Evolutionary conservation across 140 eudicot genomes (phyloP), one percentile per base, ranked within the genome.

Genomic region (Senecio squalidus): DNA sequence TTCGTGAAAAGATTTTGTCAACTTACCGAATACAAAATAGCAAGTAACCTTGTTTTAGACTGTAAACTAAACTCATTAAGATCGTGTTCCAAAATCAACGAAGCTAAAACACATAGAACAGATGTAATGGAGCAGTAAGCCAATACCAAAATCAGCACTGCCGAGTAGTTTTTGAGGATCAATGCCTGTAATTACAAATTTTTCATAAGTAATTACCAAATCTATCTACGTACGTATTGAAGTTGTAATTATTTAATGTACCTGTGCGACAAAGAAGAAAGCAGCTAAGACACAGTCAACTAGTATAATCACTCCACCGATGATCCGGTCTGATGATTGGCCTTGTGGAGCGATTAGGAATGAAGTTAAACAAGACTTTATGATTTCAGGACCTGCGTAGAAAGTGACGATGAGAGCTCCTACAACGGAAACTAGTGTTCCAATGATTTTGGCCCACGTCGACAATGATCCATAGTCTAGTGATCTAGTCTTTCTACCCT

Each of bases 391-490:
- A 2, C 97, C 95, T 18, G 65, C 47, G 73, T 80, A 86, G 17
- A 83, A 65, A 52, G 97, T 80, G 45, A 77, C 80, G 21, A 83
- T 20, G 6, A 86, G 48, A 8, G 95, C 97, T 46, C 95, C 97
- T 13, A 51, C 33, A 3, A 86, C 52, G 16, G 88, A 75, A 9
- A 83, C 78, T 24, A 64, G 2, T 0, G 95, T 83, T 28, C 97
- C 97, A n/a, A 66, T 69, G 38, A 75, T 8, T 67, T 90, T 90
- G 49, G 74, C 70, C 20, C 44, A 29, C 48, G 72, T 72, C n/a
- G n/a, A n/a, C n/a, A n/a, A n/a, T n/a, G n/a, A n/a, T 63, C 62
- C 71, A 40, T 16, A 30, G 14, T 70, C 73, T 13, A n/a, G n/a
- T n/a, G n/a, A n/a, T 78, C 73, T 14, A 77, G 61, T 34, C 60